These are phyloP conservation scores for Zychaea mexicana DNA, from an alignment of 371 early-diverging fungal genomes.

Conservation along the genomic window DNA sequence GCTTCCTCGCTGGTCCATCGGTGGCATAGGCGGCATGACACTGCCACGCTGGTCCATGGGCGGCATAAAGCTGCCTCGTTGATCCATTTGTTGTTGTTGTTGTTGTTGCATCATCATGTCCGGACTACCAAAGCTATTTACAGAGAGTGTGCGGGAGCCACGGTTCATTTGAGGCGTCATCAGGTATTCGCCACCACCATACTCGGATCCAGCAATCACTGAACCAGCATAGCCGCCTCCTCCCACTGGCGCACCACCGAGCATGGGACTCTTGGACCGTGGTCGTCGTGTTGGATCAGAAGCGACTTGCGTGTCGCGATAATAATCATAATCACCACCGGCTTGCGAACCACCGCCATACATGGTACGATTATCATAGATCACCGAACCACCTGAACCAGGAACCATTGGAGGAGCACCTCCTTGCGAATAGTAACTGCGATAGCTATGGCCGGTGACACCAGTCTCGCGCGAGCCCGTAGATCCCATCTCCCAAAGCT, in stretches of 20 bases:
- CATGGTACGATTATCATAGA: constrained; percentile 44
- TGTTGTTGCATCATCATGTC: constrained; percentile 15
- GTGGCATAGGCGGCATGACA: background rate
- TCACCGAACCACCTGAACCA: constrained; percentile 28
- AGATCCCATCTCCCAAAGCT: constrained; percentile 75
- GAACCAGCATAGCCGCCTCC: constrained; percentile 15
- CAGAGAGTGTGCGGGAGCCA: constrained; percentile 36
- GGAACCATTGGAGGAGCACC: constrained; percentile 2
- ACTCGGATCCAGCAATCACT: constrained; percentile 20
- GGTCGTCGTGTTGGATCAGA: constrained; percentile 24
- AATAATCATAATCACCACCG: constrained; percentile 51
- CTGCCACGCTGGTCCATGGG: constrained; percentile 3
- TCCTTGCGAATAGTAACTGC: constrained; percentile 34
- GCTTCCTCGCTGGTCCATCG: constrained; percentile 1
- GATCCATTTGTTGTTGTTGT: background rate
- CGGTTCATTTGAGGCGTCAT: constrained; percentile 28
- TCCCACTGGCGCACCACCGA: constrained; percentile 6
- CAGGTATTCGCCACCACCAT: constrained; percentile 25
- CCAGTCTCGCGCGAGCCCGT: constrained; percentile 60
- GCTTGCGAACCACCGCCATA: constrained; percentile 50
- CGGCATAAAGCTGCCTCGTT: background rate
- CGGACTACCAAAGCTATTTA: constrained; percentile 39
- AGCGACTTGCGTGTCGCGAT: constrained; percentile 38
- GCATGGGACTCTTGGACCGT: constrained; percentile 36
- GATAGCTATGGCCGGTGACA: constrained; percentile 43